phyloP scores from a whole-genome alignment of 352 stramenopile genomes.

The Phytophthora sp. region DNA sequence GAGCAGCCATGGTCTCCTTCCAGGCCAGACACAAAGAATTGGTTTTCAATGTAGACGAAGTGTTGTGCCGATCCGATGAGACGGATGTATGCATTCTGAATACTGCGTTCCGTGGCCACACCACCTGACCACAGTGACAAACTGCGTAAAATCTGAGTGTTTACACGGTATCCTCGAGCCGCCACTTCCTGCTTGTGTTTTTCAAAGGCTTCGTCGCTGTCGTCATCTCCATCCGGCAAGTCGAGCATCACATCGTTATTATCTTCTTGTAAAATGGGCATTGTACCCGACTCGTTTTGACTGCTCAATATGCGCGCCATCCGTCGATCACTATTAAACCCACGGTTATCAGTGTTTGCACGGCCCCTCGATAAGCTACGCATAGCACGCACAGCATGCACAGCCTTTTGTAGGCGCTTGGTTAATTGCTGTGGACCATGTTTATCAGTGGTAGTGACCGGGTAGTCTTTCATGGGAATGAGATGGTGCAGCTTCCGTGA shows the following conservation, averaged over 20 bases:
- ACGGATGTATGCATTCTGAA: constrained; percentile 91
- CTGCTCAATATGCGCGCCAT: constrained; percentile 42
- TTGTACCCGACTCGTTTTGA: constrained; percentile 29
- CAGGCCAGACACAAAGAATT: constrained; percentile 89
- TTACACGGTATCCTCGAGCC: constrained; percentile 53
- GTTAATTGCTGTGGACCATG: constrained; percentile 50
- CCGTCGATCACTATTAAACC: constrained; percentile 51
- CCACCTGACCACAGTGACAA: constrained; percentile 86
- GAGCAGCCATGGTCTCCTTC: constrained; percentile 81
- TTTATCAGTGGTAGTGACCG: constrained; percentile 42
- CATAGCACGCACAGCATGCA: constrained; percentile 65
- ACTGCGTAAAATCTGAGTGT: constrained; percentile 77
- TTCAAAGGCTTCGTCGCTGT: constrained; percentile 39
- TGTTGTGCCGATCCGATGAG: constrained; percentile 87
- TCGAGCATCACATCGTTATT: constrained; percentile 23
- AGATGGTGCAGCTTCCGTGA: constrained; percentile 75
- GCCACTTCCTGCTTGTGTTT: constrained; percentile 38
- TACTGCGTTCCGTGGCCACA: constrained; percentile 84
- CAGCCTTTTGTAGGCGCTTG: constrained; percentile 67
- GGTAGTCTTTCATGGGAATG: constrained; percentile 77
- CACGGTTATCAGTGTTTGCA: constrained; percentile 41
- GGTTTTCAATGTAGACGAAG: constrained; percentile 94
- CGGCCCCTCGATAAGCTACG: constrained; percentile 31
- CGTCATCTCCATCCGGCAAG: constrained; percentile 33
- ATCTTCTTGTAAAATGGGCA: constrained; percentile 36